Base-by-base conservation (phyloP, 2,329 filamentous ascomycete genomes). In the Amphichorda felina region DNA sequence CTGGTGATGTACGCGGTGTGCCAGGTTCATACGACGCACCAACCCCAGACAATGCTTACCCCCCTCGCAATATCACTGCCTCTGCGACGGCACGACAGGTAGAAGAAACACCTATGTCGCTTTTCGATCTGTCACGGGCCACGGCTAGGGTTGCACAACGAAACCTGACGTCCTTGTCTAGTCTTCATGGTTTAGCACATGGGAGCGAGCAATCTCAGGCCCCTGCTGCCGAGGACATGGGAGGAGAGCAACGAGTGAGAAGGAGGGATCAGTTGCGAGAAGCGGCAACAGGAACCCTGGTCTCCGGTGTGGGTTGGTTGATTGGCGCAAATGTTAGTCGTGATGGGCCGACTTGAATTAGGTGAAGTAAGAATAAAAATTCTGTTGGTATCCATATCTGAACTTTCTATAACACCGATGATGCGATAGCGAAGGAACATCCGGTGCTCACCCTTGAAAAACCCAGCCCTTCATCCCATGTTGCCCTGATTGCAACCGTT, bases 181-280 rank as follows among this genome's bases (percentile, higher is more conserved):
- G 61, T 37, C 50, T 76, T 33, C 66, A 68, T 40, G 48, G 47
- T 26, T 42, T 50, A 18, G 42, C 48, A 4, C 43, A 46, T 17
- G 41, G 38, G 9, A 35, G 14, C 10, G 11, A 35, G 8, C 19
- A 24, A 21, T 33, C 38, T 9, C 37, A 38, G 13, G 26, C 36
- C n/a, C 44, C 47, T 18, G 46, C 44, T 19, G 36, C 38, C 4
- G 38, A 43, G n/a, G 52, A 53, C 24, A 48, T 52, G 6, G 43
- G 50, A 14, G 43, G 47, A 37, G 45, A 51, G 33, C 54, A 64
- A 39, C 64, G 58, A 38, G 64, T 72, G 26, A 70, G 83, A 46
- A 88, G 79, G 62, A 69, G 84, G 45, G 84, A 89, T 51, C 79
- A 81, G 54, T 48, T 82, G 28, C 64, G 74, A 42, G 76, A 80